Percentiles rank a stretch among this genome's conserved stretches.
Evolutionary conservation across 1,284 basidiomycete species (phyloP).

Genomic region (Mycena sp.): DNA sequence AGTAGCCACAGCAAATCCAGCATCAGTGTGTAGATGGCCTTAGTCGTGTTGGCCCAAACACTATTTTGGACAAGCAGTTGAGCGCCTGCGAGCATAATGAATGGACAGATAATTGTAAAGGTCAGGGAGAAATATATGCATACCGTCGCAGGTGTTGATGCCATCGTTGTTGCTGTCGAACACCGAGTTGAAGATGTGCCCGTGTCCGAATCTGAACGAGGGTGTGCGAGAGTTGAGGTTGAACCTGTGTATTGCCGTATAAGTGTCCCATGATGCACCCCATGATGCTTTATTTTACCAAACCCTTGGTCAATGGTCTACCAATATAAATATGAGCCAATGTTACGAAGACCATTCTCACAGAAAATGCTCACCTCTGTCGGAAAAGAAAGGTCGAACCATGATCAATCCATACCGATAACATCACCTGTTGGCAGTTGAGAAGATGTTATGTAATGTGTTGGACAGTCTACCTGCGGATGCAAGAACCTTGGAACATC

Average conservation of each 20-base stretch:
- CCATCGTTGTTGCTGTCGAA: conserved; percentile 46
- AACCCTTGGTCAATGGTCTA: conserved; percentile 7
- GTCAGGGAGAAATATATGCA: background rate
- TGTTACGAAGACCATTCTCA: too few relatives aligned
- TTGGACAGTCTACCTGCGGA: conserved; percentile 34
- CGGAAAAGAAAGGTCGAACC: conserved; percentile 54
- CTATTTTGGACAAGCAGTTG: conserved; percentile 58
- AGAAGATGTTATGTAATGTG: background rate
- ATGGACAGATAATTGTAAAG: background rate
- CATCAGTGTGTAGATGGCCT: conserved; percentile 12
- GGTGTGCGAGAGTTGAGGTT: conserved; percentile 50
- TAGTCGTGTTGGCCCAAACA: conserved; percentile 44
- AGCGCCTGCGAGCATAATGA: conserved; percentile 39
- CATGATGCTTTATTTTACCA: conserved; percentile 51
- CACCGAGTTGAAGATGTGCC: conserved; percentile 56
- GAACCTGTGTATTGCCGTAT: conserved; percentile 43
- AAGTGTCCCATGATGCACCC: conserved; percentile 57
- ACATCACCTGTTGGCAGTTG: conserved; percentile 33
- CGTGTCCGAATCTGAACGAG: conserved; percentile 51
- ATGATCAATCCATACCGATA: conserved; percentile 51
- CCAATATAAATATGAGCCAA: background rate
- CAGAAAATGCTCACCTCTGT: conserved; percentile 36
- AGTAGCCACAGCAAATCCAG: conserved; percentile 18
- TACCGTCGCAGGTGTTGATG: conserved; percentile 57
- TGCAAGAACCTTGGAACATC: conserved; percentile 52